phyloP scores from a whole-genome alignment of 139 green algal species.

The Nannochloris sp. region DNA sequence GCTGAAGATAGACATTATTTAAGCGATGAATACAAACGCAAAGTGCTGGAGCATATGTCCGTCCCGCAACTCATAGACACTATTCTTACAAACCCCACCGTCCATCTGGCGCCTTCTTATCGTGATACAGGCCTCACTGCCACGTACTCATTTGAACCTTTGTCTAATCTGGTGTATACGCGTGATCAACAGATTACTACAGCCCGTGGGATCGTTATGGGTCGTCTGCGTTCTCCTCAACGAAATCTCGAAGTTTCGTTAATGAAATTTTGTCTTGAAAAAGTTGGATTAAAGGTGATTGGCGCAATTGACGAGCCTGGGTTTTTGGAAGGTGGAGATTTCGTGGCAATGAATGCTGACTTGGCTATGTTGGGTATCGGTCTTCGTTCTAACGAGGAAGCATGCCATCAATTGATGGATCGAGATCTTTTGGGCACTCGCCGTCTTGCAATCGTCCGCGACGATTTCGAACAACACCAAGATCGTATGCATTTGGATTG shows the following conservation, averaged over 20 bases:
- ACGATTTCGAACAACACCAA: constrained; percentile 87
- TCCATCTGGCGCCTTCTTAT: constrained; percentile 51
- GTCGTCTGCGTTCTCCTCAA: constrained; percentile 67
- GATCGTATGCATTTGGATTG: constrained; percentile 98
- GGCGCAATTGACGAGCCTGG: constrained; percentile 65
- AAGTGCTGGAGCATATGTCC: constrained; percentile 72
- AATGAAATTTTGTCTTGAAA: constrained; percentile 84
- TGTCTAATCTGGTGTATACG: constrained; percentile 93
- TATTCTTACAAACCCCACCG: constrained; percentile 85
- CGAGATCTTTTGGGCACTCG: constrained; percentile 72
- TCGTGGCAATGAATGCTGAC: constrained; percentile 70
- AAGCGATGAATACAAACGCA: constrained; percentile 76
- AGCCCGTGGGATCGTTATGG: constrained; percentile 84
- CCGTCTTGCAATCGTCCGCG: constrained; percentile 77
- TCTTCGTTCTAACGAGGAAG: constrained; percentile 82
- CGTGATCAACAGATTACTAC: constrained; percentile 92
- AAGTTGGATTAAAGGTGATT: constrained; percentile 74
- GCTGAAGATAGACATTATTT: constrained; percentile 67
- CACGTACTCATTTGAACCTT: constrained; percentile 82
- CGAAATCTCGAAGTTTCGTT: constrained; percentile 78
- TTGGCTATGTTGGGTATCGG: constrained; percentile 78
- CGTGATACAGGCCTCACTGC: constrained; percentile 61
- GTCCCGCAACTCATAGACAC: constrained; percentile 87
- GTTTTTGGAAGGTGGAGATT: constrained; percentile 93
- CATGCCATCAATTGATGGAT: constrained; percentile 84